These are phyloP conservation scores for Verbena officinalis DNA, from an alignment of 257 asterid genomes.

Conservation along the genomic window DNA sequence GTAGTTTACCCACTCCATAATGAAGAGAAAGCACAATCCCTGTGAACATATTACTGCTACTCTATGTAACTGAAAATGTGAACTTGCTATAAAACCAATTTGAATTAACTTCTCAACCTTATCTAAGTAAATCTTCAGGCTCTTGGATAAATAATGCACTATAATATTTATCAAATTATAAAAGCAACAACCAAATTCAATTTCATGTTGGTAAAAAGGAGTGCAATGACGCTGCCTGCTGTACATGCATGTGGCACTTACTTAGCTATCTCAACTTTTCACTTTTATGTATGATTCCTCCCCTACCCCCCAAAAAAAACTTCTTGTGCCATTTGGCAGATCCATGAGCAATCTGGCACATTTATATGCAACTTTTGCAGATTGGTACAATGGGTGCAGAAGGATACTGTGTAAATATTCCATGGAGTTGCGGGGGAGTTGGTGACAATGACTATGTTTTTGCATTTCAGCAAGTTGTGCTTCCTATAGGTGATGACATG, in stretches of 20 bases:
- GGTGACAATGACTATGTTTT: conserved; percentile 92
- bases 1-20: conserved; percentile 32
- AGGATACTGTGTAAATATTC: conserved; percentile 95
- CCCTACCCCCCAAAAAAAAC: too few species aligned
- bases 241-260: conserved; percentile 22
- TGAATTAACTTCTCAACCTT: conserved; percentile 6
- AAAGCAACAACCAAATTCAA: background rate
- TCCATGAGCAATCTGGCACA: conserved; percentile 12
- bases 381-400: conserved; percentile 91
- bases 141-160: background rate
- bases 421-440: conserved; percentile 96
- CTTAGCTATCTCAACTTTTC: conserved; percentile 20
- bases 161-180: background rate
- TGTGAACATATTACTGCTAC: too few species aligned
- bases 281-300: background rate
- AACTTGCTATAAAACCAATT: background rate
- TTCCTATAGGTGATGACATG: conserved; percentile 77
- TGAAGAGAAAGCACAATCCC: background rate
- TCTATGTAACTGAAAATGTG: conserved; percentile 13
- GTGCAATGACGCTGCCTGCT: conserved; percentile 13
- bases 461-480: conserved; percentile 91
- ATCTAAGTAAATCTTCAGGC: background rate
- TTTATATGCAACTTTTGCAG: conserved; percentile 45
- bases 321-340: conserved; percentile 5
- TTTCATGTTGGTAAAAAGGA: conserved; percentile 19